Evolutionary conservation across 1,284 basidiomycete genomes (phyloP).

Genomic region (Earliella scabrosa): DNA sequence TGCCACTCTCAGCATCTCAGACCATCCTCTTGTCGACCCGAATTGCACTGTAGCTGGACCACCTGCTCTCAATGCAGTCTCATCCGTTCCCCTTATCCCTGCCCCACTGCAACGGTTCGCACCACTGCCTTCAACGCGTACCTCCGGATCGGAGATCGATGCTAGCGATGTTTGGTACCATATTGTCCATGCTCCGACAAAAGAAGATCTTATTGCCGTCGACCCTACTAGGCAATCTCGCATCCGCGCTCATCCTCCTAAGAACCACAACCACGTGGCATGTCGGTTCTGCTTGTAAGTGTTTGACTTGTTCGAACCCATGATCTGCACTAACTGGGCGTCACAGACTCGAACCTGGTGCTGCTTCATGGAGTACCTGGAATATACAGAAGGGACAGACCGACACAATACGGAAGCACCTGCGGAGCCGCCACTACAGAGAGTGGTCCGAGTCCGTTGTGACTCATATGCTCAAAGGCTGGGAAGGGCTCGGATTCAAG

Average conservation of each 20-base stretch:
- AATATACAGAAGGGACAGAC: conserved; percentile 5
- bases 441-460: conserved; percentile 1
- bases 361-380: background rate
- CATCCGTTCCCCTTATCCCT: background rate
- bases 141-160: too few relatives aligned
- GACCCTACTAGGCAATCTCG: background rate
- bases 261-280: background rate
- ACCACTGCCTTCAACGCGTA: background rate
- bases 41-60: background rate
- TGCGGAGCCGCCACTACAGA: background rate
- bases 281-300: background rate
- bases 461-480: conserved; percentile 10
- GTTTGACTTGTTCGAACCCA: background rate
- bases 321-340: background rate
- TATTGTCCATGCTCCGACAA: background rate
- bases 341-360: too few relatives aligned
- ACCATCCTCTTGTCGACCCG: background rate
- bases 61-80: background rate
- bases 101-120: background rate
- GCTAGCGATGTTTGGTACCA: background rate
- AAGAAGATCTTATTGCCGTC: background rate
- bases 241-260: background rate
- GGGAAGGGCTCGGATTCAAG: conserved; percentile 5
- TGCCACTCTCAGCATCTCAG: background rate
- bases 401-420: conserved; percentile 6